phyloP scores from a whole-genome alignment of 2,329 filamentous ascomycete genomes.

The Trichocomaceae sp. region DNA sequence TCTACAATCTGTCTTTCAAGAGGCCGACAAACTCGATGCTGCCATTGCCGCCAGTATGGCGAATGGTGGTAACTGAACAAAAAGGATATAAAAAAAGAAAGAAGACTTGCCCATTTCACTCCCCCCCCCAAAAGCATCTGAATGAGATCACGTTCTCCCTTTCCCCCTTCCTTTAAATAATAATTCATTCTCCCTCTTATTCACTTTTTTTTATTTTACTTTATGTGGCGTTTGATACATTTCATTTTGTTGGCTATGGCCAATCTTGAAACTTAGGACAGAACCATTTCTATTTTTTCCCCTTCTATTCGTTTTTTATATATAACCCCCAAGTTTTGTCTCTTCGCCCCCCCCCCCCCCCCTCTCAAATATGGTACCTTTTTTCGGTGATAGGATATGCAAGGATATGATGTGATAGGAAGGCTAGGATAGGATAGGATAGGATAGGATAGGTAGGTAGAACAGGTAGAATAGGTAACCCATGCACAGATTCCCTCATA shows the following conservation, averaged over 20 bases:
- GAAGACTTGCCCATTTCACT: neutral
- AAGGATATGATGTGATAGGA: neutral
- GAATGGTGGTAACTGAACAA: conserved; percentile 20
- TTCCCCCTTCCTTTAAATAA: neutral
- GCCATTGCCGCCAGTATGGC: conserved; percentile 27
- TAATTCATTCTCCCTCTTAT: neutral
- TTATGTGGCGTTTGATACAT: neutral
- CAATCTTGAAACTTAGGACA: neutral
- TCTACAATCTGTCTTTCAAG: conserved; percentile 69
- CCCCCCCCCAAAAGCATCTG: neutral
- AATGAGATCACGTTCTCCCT: neutral
- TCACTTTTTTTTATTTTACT: neutral
- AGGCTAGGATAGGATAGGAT: neutral
- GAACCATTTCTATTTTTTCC: neutral
- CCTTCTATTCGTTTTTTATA: neutral
- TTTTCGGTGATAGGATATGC: neutral
- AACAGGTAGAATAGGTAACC: too few species aligned
- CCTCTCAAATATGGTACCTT: neutral
- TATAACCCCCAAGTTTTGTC: neutral
- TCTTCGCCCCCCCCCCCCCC: too few species aligned
- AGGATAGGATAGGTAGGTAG: neutral
- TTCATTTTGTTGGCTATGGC: neutral
- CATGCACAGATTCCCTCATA: conserved; percentile 2
- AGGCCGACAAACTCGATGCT: conserved; percentile 54
- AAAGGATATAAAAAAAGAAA: neutral